Base-by-base conservation (phyloP, 176 grass and related monocot genomes). In the Saccharum spontaneum region DNA sequence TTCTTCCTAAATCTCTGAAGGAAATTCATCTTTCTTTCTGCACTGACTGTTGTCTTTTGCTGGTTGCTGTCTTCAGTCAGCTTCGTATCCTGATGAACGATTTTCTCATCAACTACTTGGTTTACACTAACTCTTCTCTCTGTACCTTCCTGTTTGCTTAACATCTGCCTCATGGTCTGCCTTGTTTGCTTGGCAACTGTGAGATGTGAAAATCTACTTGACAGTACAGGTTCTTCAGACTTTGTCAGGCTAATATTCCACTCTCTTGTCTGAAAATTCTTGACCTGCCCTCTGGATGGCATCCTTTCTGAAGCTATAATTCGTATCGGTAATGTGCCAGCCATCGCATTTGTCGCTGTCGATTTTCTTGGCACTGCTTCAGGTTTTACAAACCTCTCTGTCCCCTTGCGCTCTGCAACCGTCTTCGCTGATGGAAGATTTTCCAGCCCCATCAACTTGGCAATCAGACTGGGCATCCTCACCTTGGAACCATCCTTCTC, bases 381-480 rank as follows among this genome's bases (percentile, higher is more conserved):
- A 79, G 84, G 64, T 39, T 89, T 96, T 3, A 90, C 87, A 63
- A 88, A 86, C 76, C 85, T 92, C 64, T 87, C 79, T 50, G 71
- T 72, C 12, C 71, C 82, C 77, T 83, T 85, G 50, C 26, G 89
- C 52, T 89, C 76, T 22, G 23, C 69, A 2, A 11, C 83, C 13
- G 20, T 44, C 76, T 88, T 90, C 1, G 67, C n/a, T 1, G 86
- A 87, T 3, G 97, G 97, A 71, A 96, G 83, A 16, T 94, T 91
- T 10, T 99, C 97, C 45, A 99, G 73, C 11, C 97, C 97, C 97
- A 99, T 99, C 68, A 99, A 86, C 88, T 92, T 95, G 75, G 97
- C 97, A 77, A 99, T 86, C 71, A 96, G 84, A 65, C 54, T 92
- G 20, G 97, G 88, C 85, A 91, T 92, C 81, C 94, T 89, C 79